Percentiles rank a stretch among this genome's conserved stretches.
Conservation (phyloP, 768 basidiomycete species). For the Lanmaoa pseudosensibilis region DNA sequence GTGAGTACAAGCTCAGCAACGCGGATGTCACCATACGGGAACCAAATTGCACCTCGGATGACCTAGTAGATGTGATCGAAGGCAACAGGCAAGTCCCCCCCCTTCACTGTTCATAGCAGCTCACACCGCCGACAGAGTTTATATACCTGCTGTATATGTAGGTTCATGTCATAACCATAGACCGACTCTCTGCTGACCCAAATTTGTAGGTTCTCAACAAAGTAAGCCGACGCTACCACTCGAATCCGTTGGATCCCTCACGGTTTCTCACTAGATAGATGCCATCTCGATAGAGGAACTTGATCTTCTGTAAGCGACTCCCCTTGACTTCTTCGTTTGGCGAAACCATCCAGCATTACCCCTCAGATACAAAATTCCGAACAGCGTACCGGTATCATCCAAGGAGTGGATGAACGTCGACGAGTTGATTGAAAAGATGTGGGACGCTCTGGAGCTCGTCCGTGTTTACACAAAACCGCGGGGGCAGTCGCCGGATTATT, state of each 20-base stretch:
- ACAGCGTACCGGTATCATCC: slow-evolving; percentile 93
- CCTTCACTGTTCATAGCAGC: not conserved
- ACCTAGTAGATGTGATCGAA: slow-evolving; percentile 96
- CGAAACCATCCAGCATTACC: not conserved
- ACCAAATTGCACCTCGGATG: slow-evolving; percentile 89
- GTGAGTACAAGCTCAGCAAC: slow-evolving; percentile 90
- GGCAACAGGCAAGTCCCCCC: slow-evolving; percentile 67
- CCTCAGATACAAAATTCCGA: slow-evolving; percentile 86
- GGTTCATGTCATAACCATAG: slow-evolving; percentile 27
- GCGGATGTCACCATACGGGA: slow-evolving; percentile 92
- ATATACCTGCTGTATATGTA: slow-evolving; percentile 90
- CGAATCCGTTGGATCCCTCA: not conserved
- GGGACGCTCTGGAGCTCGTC: slow-evolving; percentile 88
- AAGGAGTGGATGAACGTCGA: slow-evolving; percentile 96
- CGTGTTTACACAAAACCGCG: slow-evolving; percentile 97
- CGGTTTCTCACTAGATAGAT: slow-evolving; percentile 64
- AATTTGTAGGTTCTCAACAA: slow-evolving; percentile 72
- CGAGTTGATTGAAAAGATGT: slow-evolving; percentile 91
- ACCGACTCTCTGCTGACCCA: not conserved
- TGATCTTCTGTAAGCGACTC: slow-evolving; percentile 66
- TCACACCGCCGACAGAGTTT: slow-evolving; percentile 57
- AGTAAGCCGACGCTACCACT: slow-evolving; percentile 39
- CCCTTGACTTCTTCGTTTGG: slow-evolving; percentile 6
- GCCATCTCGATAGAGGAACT: slow-evolving; percentile 98
- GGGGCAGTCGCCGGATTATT: slow-evolving; percentile 88